Conservation (phyloP, 768 basidiomycete species). For the Boletales sp. region DNA sequence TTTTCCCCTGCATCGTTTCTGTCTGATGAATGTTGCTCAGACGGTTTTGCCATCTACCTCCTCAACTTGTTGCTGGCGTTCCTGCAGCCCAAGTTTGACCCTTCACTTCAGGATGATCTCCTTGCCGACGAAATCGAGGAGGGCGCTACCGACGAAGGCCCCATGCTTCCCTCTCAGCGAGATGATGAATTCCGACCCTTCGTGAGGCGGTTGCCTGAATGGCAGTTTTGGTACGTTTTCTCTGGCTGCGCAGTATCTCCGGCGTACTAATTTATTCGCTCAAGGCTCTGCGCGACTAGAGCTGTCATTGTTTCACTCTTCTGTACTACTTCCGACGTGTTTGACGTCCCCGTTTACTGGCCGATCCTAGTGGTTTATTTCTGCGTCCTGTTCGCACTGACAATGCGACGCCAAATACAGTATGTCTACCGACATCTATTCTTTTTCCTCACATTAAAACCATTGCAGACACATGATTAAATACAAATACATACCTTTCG, state of each 20-base stretch:
- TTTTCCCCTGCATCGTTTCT: not conserved
- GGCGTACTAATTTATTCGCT: not conserved
- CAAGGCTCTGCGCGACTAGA: constrained; percentile 86
- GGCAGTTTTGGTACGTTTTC: constrained; percentile 84
- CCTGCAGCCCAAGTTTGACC: constrained; percentile 97
- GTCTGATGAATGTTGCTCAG: constrained; percentile 32
- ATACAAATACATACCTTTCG: constrained; percentile 96
- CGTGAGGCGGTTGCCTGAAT: constrained; percentile 91
- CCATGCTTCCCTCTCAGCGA: constrained; percentile 59
- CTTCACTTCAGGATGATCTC: constrained; percentile 89
- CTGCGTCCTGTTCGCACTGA: constrained; percentile 89
- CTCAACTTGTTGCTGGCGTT: constrained; percentile 96
- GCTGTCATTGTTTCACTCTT: constrained; percentile 79
- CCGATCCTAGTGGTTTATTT: constrained; percentile 98
- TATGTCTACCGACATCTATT: constrained; percentile 37
- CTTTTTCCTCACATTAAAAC: constrained; percentile 2
- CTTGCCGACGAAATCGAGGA: constrained; percentile 95
- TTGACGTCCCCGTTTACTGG: constrained; percentile 99
- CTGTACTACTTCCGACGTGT: constrained; percentile 78
- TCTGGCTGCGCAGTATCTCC: not conserved
- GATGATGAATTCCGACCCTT: constrained; percentile 99
- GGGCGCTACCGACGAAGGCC: constrained; percentile 62
- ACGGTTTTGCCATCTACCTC: constrained; percentile 92
- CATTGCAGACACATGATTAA: constrained; percentile 91
- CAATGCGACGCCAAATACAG: constrained; percentile 96